These are phyloP conservation scores for Alternaria sp. DNA, from an alignment of 2,329 filamentous ascomycete genomes.

Conservation along the genomic window DNA sequence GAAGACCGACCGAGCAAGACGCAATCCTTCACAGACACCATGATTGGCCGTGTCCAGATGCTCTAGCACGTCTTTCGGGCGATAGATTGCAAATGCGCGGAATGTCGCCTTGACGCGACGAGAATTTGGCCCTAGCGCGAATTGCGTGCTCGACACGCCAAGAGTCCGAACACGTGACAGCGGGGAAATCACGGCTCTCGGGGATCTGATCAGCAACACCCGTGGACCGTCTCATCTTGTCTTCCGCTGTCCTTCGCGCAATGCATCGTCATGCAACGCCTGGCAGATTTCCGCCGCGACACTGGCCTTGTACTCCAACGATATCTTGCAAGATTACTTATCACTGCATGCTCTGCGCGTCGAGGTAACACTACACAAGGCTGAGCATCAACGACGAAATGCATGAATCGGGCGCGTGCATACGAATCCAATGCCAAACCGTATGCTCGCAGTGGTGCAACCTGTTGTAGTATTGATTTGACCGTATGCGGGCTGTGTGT, in stretches of 20 bases:
- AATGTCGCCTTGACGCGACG: slow-evolving; percentile 32
- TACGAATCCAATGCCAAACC: not conserved
- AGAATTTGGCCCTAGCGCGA: slow-evolving; percentile 38
- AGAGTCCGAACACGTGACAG: not conserved
- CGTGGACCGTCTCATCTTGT: not conserved
- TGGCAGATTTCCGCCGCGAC: not conserved
- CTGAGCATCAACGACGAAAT: not conserved
- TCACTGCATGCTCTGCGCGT: not conserved
- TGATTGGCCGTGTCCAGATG: slow-evolving; percentile 38
- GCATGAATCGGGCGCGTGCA: not conserved
- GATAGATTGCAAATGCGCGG: slow-evolving; percentile 34
- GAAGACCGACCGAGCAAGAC: slow-evolving; percentile 35
- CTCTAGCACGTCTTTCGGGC: slow-evolving; percentile 26
- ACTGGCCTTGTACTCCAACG: no score
- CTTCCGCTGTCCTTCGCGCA: not conserved
- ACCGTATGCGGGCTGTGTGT: not conserved
- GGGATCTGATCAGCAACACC: slow-evolving; percentile 23
- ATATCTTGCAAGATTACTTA: no score
- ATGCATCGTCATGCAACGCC: not conserved
- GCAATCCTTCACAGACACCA: slow-evolving; percentile 22
- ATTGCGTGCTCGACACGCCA: slow-evolving; percentile 31
- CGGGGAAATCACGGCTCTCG: slow-evolving; percentile 28
- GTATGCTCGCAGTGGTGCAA: not conserved
- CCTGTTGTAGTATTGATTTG: not conserved
- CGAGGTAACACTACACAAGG: not conserved